Conservation (phyloP, 768 basidiomycete genomes). For the Tulasnella sp. region DNA sequence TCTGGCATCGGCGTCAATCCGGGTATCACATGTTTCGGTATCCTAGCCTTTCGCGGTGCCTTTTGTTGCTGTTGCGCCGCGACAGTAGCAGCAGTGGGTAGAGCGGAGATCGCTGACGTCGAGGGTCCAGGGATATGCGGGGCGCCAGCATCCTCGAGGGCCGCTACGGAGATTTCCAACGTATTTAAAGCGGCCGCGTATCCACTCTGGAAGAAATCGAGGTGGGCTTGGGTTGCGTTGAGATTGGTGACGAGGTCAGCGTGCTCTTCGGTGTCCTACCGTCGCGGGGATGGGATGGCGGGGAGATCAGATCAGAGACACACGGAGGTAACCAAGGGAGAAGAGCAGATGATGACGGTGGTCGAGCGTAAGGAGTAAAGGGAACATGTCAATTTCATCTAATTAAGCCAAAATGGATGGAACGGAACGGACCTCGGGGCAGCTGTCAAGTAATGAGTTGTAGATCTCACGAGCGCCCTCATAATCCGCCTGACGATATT, state of each 20-base stretch:
- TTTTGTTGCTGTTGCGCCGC: slow-evolving; percentile 30
- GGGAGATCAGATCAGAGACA: background rate
- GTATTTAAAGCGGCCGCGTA: slow-evolving; percentile 54
- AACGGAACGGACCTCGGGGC: slow-evolving; percentile 52
- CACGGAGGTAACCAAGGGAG: background rate
- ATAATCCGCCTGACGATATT: slow-evolving; percentile 69
- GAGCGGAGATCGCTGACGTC: slow-evolving; percentile 20
- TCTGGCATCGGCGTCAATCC: slow-evolving; percentile 76
- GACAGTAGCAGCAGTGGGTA: slow-evolving; percentile 22
- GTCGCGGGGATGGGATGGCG: background rate
- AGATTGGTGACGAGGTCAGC: slow-evolving; percentile 81
- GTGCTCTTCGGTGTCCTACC: slow-evolving; percentile 75
- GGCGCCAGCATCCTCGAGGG: slow-evolving; percentile 44
- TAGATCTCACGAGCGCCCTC: slow-evolving; percentile 65
- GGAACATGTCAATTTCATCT: background rate
- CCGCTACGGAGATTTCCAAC: slow-evolving; percentile 41
- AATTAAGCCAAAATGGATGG: background rate
- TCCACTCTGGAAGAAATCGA: slow-evolving; percentile 69
- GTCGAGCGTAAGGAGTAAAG: background rate
- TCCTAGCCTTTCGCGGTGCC: slow-evolving; percentile 37
- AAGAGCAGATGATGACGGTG: background rate
- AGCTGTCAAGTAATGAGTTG: slow-evolving; percentile 67
- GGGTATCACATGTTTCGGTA: slow-evolving; percentile 64
- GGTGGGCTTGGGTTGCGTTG: slow-evolving; percentile 65
- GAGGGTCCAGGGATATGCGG: slow-evolving; percentile 38